These are phyloP conservation scores for Gossypium raimondii DNA, from an alignment of 345 rosid genomes.

Conservation along the genomic window DNA sequence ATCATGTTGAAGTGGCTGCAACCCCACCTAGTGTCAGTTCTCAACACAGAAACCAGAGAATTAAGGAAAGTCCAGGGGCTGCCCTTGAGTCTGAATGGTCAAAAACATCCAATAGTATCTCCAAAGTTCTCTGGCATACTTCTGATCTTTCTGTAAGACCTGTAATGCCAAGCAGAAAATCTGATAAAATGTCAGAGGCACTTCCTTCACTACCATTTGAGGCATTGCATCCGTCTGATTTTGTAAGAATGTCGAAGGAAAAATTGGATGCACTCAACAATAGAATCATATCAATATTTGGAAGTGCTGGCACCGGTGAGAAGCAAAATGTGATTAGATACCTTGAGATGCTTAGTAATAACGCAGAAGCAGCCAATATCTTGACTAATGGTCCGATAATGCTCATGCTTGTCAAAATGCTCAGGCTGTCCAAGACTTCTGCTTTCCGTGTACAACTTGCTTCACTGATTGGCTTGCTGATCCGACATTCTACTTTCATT, in stretches of 20 bases:
- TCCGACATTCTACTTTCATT: slow-evolving; percentile 86
- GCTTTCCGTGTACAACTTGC: slow-evolving; percentile 90
- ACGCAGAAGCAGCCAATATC: slow-evolving; percentile 86
- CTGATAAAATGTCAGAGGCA: slow-evolving; percentile 58
- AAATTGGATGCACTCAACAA: slow-evolving; percentile 59
- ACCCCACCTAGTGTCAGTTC: slow-evolving; percentile 64
- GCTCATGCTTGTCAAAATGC: slow-evolving; percentile 89
- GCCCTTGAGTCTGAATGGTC: slow-evolving; percentile 49
- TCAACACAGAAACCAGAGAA: slow-evolving; percentile 54
- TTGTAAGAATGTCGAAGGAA: slow-evolving; percentile 70
- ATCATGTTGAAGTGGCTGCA: slow-evolving; percentile 50
- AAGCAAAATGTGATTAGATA: slow-evolving; percentile 87
- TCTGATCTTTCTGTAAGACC: slow-evolving; percentile 97
- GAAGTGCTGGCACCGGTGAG: slow-evolving; percentile 68
- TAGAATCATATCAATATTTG: slow-evolving; percentile 51
- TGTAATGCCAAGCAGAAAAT: slow-evolving; percentile 93
- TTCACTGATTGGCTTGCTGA: slow-evolving; percentile 82
- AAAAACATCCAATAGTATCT: slow-evolving; percentile 52
- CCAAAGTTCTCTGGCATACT: slow-evolving; percentile 81
- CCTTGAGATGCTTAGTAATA: slow-evolving; percentile 80
- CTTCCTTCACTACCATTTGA: slow-evolving; percentile 79
- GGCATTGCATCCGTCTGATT: slow-evolving; percentile 65
- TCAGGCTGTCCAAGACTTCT: slow-evolving; percentile 75
- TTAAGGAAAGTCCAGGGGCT: slow-evolving; percentile 47
- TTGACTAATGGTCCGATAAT: slow-evolving; percentile 92